Percentiles rank a stretch among this genome's conserved stretches.
phyloP scores from a whole-genome alignment of 2,329 filamentous ascomycete genomes.

The Pestalotiopsis sp. region DNA sequence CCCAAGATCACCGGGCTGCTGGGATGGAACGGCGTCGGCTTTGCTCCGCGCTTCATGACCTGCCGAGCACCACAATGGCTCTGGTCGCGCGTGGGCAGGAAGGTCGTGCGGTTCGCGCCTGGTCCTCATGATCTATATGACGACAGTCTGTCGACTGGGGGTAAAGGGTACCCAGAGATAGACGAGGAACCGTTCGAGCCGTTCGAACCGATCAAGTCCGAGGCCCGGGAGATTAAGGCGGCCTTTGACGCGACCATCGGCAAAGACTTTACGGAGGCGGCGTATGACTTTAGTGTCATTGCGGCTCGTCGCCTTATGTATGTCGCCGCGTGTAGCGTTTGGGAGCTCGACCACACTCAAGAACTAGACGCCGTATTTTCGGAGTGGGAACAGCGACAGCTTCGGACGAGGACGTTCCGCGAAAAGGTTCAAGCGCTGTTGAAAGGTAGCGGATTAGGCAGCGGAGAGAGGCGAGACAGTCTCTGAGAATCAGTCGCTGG shows the following conservation, averaged over 20 bases:
- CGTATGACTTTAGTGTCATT: neutral
- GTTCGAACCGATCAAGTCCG: neutral
- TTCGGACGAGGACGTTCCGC: neutral
- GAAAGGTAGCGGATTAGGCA: neutral
- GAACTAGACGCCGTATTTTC: neutral
- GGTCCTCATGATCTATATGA: neutral
- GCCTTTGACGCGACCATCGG: slow-evolving; percentile 3
- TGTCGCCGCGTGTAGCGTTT: neutral
- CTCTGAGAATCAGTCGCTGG: neutral
- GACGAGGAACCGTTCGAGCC: neutral
- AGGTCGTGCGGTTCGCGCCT: neutral
- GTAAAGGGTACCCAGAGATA: neutral
- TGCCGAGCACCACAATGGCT: neutral
- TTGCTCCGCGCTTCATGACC: neutral
- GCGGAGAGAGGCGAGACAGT: neutral
- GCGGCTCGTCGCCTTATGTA: neutral
- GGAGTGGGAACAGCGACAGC: neutral
- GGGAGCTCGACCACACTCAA: neutral
- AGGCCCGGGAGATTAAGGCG: neutral
- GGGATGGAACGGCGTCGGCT: neutral
- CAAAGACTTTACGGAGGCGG: neutral
- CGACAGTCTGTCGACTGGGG: neutral
- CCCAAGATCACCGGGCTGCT: neutral
- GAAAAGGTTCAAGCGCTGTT: neutral
- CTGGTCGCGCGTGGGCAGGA: neutral